Base-by-base conservation (phyloP, 352 stramenopile genomes). In the Globisporangium paddicum region DNA sequence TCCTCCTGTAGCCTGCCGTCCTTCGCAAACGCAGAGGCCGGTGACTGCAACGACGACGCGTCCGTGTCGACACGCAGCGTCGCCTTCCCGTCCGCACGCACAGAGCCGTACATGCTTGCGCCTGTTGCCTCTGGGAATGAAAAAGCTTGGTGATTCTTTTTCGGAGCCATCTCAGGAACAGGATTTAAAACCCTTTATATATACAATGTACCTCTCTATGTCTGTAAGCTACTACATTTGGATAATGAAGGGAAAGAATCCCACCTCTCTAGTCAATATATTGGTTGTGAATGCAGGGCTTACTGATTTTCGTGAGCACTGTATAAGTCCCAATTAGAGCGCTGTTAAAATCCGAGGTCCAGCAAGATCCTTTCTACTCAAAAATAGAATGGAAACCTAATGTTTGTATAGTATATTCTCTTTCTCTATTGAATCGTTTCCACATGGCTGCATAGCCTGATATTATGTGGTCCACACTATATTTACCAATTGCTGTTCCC, bases 31-130 rank as follows among this genome's bases (percentile, higher is more conserved):
- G 28, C 21, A 7, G 47, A 35, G 1, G n/a, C 47, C 0, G 47
- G 28, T 18, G 28, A 40, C 47, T 54, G 47, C 7, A 54, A 10
- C 2, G 26, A 49, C 0, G 52, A 58, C 2, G 19, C 35, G 2
- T 7, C 5, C 11, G 2, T 49, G 38, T 2, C 23, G 9, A 10
- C 50, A 23, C 25, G n/a, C n/a, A 28, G 26, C 37, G 14, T 38
- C 25, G 16, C 46, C 25, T 38, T 52, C n/a, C 34, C 38, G 52
- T 58, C 38, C 21, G 10, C 38, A 26, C 38, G 34, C 26, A 40
- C 52, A 9, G 52, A 40, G 52, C 52, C 52, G 38, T 58, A 58
- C 52, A 58, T 58, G 51, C 10, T 28, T 25, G 5, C 11, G 7
- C n/a, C 37, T 54, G 44, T 34, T 34, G 44, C 21, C 25, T 50